These are phyloP conservation scores for Arthrobotrys sphaeroides DNA, from an alignment of 2,329 filamentous ascomycete genomes.

Conservation along the genomic window DNA sequence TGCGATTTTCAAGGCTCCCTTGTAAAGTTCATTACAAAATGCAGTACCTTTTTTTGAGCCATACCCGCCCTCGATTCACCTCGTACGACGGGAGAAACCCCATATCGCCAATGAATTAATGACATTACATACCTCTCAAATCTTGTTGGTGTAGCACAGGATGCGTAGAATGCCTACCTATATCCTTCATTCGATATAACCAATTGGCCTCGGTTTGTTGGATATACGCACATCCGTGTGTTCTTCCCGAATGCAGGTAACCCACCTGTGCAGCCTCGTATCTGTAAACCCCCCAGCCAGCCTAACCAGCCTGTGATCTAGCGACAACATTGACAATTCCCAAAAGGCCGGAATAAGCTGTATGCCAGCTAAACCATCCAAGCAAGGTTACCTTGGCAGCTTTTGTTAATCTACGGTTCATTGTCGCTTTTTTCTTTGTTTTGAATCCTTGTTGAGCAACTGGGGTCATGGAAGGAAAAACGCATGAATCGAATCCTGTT, in stretches of 20 bases:
- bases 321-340: background rate
- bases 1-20: background rate
- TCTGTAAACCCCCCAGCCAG: background rate
- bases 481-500: background rate
- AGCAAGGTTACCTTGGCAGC: too few relatives aligned
- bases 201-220: background rate
- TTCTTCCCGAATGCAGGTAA: background rate
- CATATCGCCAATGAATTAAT: background rate
- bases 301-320: background rate
- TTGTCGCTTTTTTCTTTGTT: background rate
- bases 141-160: background rate
- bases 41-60: background rate
- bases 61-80: background rate
- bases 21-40: background rate
- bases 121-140: background rate
- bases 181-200: background rate
- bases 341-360: too few relatives aligned
- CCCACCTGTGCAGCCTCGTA: too few relatives aligned
- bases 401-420: too few relatives aligned
- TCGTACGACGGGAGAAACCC: background rate
- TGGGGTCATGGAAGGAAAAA: background rate
- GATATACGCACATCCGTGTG: background rate
- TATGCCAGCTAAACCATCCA: background rate
- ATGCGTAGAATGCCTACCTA: background rate
- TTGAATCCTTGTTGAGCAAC: too few relatives aligned